Percentiles rank a stretch among this genome's conserved stretches.
These are phyloP conservation scores for Atkinsonella hypoxylon DNA, from an alignment of 2,329 filamentous ascomycete genomes.

Conservation along the genomic window DNA sequence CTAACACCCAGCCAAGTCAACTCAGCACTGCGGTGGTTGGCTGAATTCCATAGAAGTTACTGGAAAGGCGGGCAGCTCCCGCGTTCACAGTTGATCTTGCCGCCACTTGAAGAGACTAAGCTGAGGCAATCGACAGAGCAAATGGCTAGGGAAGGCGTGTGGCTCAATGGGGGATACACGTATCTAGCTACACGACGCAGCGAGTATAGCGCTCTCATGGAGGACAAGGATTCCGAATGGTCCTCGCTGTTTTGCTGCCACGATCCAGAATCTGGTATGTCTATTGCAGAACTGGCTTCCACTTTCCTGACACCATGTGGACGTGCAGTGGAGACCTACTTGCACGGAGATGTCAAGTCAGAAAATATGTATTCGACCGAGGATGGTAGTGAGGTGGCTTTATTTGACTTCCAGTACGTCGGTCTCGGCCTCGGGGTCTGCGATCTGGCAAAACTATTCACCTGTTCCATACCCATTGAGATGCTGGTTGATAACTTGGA, in stretches of 20 bases:
- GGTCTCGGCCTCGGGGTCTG: conserved; percentile 53
- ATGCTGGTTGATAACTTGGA: conserved; percentile 30
- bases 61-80: conserved; percentile 22
- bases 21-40: conserved; percentile 50
- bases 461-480: conserved; percentile 46
- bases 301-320: conserved; percentile 34
- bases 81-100: conserved; percentile 28
- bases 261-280: conserved; percentile 12
- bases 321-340: conserved; percentile 38
- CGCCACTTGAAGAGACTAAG: conserved; percentile 43
- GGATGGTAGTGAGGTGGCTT: conserved; percentile 39
- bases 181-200: conserved; percentile 50
- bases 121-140: conserved; percentile 11
- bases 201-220: conserved; percentile 39
- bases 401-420: conserved; percentile 60
- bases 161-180: conserved; percentile 58
- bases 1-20: conserved; percentile 35
- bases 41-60: conserved; percentile 46
- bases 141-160: conserved; percentile 24
- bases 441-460: conserved; percentile 56
- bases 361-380: conserved; percentile 52
- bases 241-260: conserved; percentile 32
- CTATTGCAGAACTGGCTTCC: conserved; percentile 42
- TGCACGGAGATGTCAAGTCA: conserved; percentile 59
- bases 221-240: conserved; percentile 43